Percentiles rank a stretch among this genome's conserved stretches.
Evolutionary conservation across 352 stramenopile species (phyloP).

Genomic region (Pythium vanterpoolii): DNA sequence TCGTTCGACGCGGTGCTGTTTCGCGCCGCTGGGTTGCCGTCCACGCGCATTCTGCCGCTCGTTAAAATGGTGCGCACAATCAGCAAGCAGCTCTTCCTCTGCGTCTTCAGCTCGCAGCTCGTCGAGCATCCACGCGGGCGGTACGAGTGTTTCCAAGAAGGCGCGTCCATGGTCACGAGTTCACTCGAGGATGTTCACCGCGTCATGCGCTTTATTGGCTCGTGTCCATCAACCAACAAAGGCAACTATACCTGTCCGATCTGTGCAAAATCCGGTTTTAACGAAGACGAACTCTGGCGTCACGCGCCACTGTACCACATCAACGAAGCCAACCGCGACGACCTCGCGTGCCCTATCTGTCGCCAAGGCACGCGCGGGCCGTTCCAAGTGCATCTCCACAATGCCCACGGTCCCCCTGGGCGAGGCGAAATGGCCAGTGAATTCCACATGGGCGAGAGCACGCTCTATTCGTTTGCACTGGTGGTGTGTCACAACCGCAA

Average conservation of each 20-base stretch:
- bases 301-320: constrained; percentile 85
- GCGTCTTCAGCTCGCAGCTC: constrained; percentile 76
- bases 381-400: constrained; percentile 86
- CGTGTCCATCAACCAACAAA: constrained; percentile 28
- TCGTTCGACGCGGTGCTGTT: constrained; percentile 65
- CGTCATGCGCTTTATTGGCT: constrained; percentile 67
- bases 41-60: constrained; percentile 45
- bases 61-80: constrained; percentile 67
- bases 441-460: constrained; percentile 69
- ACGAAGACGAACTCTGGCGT: constrained; percentile 80
- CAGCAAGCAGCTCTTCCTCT: constrained; percentile 83
- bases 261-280: constrained; percentile 66
- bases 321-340: constrained; percentile 77
- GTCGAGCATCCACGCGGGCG: constrained; percentile 62
- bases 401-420: constrained; percentile 73
- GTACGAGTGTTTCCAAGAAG: constrained; percentile 76
- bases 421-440: constrained; percentile 80
- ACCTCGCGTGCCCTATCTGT: constrained; percentile 74
- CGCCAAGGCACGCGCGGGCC: constrained; percentile 54
- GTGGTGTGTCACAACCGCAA: constrained; percentile 84
- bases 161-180: constrained; percentile 80
- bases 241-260: constrained; percentile 62
- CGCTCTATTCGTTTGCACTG: constrained; percentile 80
- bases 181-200: constrained; percentile 56
- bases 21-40: constrained; percentile 51